Evolutionary conservation across 257 asterid species (phyloP), one percentile per base, ranked within the genome.

Genomic region (Penstemon eatonii): DNA sequence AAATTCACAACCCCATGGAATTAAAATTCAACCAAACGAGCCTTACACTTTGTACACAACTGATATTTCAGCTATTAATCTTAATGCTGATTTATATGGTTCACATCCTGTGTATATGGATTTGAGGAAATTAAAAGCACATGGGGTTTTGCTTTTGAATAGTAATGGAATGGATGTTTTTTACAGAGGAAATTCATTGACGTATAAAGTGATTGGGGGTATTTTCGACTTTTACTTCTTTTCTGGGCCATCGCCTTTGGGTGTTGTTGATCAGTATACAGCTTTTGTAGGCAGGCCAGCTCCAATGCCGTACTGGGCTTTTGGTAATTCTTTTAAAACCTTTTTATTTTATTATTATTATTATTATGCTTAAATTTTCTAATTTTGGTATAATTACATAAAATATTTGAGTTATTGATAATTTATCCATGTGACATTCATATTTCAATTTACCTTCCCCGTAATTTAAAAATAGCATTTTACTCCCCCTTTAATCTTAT

Each of bases 101-200:
- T 89, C 99, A 37, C 99, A 94, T 72, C 99, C 98, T 4, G 80
- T 94, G 80, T 91, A 94, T 57, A 89, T 94, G 98, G 99, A 94
- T 81, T 61, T 94, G 75, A 75, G 99, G 71, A 84, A 84, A 46
- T 81, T 70, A 40, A 77, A 57, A 2, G 90, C 96, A 2, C 98
- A 94, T 78, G 97, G 84, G 2, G 96, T 89, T 44, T 56, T 91
- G 80, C 73, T 94, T 84, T 18, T 94, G 66, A 94, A 89, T 19
- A 91, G 96, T n/a, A 94, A 94, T 65, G 99, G 98, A 40, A 94
- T 94, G 99, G 96, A 94, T 73, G 92, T 94, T 46, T 82, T 87
- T 44, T 94, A 94, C 81, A 86, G 74, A 45, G 96, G 98, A 6
- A 56, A 75, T 74, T 91, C 96, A 15, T 67, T 94, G 82, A 94